Base-by-base conservation (phyloP, 1,139 yeast genomes). In the Geotrichum citri-aurantii region DNA sequence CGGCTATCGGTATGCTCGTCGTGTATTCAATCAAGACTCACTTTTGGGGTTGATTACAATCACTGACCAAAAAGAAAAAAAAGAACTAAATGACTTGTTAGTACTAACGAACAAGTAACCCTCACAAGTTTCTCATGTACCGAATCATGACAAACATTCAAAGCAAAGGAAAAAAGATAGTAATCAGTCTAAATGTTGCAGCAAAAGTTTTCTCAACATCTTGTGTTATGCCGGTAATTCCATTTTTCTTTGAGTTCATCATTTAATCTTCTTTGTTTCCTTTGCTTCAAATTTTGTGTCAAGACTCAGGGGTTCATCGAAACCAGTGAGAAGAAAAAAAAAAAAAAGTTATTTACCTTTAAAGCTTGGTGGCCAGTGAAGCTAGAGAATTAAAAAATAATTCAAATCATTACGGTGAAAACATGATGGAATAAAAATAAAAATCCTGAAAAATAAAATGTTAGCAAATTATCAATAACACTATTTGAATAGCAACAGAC, bases 1-100 rank as follows among this genome's bases (percentile, higher is more conserved):
- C 64, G 7, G 71, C 70, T 2, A 50, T 68, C 2, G 54, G 56
- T 8, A 50, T 31, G 29, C 24, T 29, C 10, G 42, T 29, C 19
- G 37, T 31, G 21, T 24, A 24, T 33, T 17, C 19, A 31, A 33
- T 19, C 33, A 29, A 50, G 26, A 19, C 19, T 26, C 42, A 37
- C 42, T 12, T 37, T 37, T 37, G 6, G n/a, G n/a, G 7, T 14
- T 12, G 42, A 37, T 37, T 37, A 37, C 42, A 14, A 37, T 37
- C 42, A 37, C 42, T 37, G 42, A n/a, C 21, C 19, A 37, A 17
- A n/a, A 52, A 24, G 19, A 24, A 24, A 46, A 24, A n/a, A n/a
- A n/a, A n/a, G n/a, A n/a, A n/a, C n/a, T n/a, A n/a, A 46, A 52
- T 19, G 17, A 11, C 11, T 29, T 52, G 46, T 52, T 24, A 52